Conservation (phyloP, 2,329 filamentous ascomycete genomes). For the Alternaria alternata region DNA sequence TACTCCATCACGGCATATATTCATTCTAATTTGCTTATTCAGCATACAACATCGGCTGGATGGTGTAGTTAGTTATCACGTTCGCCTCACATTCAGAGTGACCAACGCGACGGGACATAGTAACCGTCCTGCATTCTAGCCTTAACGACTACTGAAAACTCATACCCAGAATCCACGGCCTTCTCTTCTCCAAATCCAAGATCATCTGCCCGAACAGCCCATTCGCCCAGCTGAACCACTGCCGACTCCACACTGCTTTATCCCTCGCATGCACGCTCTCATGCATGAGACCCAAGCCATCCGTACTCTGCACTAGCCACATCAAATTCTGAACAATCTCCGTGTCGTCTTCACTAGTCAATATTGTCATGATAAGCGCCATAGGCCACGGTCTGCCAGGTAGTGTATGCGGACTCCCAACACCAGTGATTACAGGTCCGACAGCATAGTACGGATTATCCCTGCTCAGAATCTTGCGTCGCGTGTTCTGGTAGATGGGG, state of each 20-base stretch:
- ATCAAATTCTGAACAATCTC: slow-evolving; percentile 55
- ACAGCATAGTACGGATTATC: slow-evolving; percentile 59
- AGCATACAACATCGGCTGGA: slow-evolving; percentile 16
- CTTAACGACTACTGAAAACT: slow-evolving; percentile 29
- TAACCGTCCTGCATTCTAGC: neutral
- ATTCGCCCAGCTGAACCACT: slow-evolving; percentile 63
- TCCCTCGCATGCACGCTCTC: slow-evolving; percentile 58
- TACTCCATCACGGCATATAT: neutral
- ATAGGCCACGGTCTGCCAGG: slow-evolving; percentile 60
- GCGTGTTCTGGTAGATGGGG: slow-evolving; percentile 55
- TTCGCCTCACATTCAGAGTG: slow-evolving; percentile 30
- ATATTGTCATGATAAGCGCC: slow-evolving; percentile 58
- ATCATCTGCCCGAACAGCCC: slow-evolving; percentile 60
- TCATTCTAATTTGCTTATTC: neutral
- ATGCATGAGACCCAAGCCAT: slow-evolving; percentile 59
- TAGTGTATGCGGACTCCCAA: slow-evolving; percentile 57
- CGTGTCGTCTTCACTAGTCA: slow-evolving; percentile 57
- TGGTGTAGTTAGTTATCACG: slow-evolving; percentile 42
- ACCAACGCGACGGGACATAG: slow-evolving; percentile 30
- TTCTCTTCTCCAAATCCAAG: slow-evolving; percentile 54
- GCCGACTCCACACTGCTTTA: slow-evolving; percentile 54
- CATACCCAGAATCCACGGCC: slow-evolving; percentile 52
- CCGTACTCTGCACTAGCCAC: slow-evolving; percentile 57
- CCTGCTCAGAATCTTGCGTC: slow-evolving; percentile 52
- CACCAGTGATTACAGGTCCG: slow-evolving; percentile 55